A percentile compares a stretch with the other conserved stretches of the same genome.
phyloP scores from a whole-genome alignment of 163 green algal species.

The Prototheca wickerhamii region DNA sequence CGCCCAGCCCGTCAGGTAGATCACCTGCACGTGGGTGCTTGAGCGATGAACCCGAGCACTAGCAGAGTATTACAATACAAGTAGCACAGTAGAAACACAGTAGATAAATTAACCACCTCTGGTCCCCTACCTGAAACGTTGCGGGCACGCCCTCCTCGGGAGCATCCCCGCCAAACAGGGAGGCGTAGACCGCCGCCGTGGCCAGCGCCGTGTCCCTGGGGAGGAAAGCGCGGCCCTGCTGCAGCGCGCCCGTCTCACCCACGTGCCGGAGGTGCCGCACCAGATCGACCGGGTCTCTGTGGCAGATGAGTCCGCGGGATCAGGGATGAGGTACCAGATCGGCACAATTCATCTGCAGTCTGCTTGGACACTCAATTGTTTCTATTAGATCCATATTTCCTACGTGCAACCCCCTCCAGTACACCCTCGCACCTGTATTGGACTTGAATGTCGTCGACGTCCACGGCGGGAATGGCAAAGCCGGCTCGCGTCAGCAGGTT shows the following conservation, averaged over 20 bases:
- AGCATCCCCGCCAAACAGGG: slow-evolving; percentile 16
- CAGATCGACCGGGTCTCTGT: slow-evolving; percentile 49
- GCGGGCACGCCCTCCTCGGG: slow-evolving; percentile 33
- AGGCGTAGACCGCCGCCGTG: slow-evolving; percentile 24
- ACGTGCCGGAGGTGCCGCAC: slow-evolving; percentile 68
- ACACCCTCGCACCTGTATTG: slow-evolving; percentile 44
- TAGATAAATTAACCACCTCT: no score
- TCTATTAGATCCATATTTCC: no score
- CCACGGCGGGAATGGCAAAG: slow-evolving; percentile 81
- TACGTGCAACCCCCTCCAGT: neutral
- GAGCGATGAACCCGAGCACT: slow-evolving; percentile 4
- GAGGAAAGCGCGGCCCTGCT: slow-evolving; percentile 32
- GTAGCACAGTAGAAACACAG: no score
- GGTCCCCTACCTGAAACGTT: slow-evolving; percentile 59
- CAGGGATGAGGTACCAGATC: no score
- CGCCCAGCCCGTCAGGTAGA: slow-evolving; percentile 92
- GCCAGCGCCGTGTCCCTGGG: slow-evolving; percentile 49
- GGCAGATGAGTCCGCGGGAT: no score
- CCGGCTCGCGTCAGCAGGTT: slow-evolving; percentile 81
- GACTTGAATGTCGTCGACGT: slow-evolving; percentile 78
- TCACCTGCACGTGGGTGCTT: slow-evolving; percentile 50
- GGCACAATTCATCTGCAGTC: no score
- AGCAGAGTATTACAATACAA: slow-evolving; percentile 6
- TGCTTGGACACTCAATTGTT: no score
- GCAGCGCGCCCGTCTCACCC: slow-evolving; percentile 66